Evolutionary conservation across 2,329 filamentous ascomycete species (phyloP).

Genomic region (Xylariaceae sp.): DNA sequence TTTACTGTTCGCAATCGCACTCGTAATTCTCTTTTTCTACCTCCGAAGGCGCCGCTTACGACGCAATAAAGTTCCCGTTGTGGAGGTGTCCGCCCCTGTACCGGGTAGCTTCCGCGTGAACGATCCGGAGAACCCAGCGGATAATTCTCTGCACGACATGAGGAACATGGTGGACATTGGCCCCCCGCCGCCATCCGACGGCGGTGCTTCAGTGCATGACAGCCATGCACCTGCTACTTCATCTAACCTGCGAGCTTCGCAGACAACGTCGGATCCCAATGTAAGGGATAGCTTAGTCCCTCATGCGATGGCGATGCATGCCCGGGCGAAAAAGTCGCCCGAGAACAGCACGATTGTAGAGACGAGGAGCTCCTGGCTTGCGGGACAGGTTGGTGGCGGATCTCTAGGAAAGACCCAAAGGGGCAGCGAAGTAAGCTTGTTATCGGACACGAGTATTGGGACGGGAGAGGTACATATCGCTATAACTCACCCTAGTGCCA

Average conservation of each 20-base stretch:
- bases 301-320: slow-evolving; percentile 29
- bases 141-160: slow-evolving; percentile 19
- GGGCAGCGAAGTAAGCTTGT: slow-evolving; percentile 31
- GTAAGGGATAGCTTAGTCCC: slow-evolving; percentile 16
- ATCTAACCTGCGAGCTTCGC: slow-evolving; percentile 20
- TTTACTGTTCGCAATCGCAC: slow-evolving; percentile 22
- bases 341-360: slow-evolving; percentile 17
- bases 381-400: slow-evolving; percentile 14
- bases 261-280: slow-evolving; percentile 16
- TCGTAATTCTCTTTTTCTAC: slow-evolving; percentile 29
- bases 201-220: slow-evolving; percentile 4
- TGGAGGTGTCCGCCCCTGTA: slow-evolving; percentile 35
- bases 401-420: slow-evolving; percentile 1
- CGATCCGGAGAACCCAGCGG: slow-evolving; percentile 17
- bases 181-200: slow-evolving; percentile 7
- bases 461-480: slow-evolving; percentile 27
- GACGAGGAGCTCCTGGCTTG: slow-evolving; percentile 24
- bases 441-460: slow-evolving; percentile 36
- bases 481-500: slow-evolving; percentile 21
- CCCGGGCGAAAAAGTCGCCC: slow-evolving; percentile 14
- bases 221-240: slow-evolving; percentile 2
- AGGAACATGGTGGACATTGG: slow-evolving; percentile 28
- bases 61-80: slow-evolving; percentile 19
- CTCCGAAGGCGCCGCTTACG: slow-evolving; percentile 29
- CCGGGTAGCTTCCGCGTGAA: slow-evolving; percentile 34